These are phyloP conservation scores for Sphagnum magellanicum DNA, from an alignment of 228 moss, liverwort and hornwort species.

Conservation along the genomic window DNA sequence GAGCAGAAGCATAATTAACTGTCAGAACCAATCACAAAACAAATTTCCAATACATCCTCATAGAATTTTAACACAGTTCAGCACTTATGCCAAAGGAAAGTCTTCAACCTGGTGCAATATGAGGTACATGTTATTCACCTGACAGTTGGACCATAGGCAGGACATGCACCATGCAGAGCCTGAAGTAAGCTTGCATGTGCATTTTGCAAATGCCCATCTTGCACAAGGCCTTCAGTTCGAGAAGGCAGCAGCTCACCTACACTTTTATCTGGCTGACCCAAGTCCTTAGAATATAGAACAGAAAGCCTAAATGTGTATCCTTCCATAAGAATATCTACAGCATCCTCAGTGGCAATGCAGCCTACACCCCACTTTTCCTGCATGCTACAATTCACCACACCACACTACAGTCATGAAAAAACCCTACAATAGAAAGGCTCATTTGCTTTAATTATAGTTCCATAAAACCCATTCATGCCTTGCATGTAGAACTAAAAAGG, in stretches of 20 bases:
- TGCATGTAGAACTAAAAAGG: too few relatives aligned
- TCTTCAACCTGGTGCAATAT: too few relatives aligned
- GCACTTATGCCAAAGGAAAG: neutral
- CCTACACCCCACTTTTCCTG: conserved; percentile 55
- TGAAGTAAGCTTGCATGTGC: conserved; percentile 77
- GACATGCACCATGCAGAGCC: conserved; percentile 66
- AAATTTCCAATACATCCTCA: too few relatives aligned
- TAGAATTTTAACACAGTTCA: neutral
- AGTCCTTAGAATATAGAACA: conserved; percentile 79
- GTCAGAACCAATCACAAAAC: neutral
- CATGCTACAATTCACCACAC: conserved; percentile 31
- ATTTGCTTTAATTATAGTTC: too few relatives aligned
- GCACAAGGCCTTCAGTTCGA: conserved; percentile 28
- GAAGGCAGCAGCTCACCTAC: conserved; percentile 34
- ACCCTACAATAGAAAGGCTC: too few relatives aligned
- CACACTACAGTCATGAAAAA: too few relatives aligned
- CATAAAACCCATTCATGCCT: too few relatives aligned
- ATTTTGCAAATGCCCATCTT: conserved; percentile 38
- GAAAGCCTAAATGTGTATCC: conserved; percentile 74
- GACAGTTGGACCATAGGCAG: conserved; percentile 81
- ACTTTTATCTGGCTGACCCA: conserved; percentile 33
- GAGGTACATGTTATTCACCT: conserved; percentile 17
- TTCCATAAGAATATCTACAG: conserved; percentile 65
- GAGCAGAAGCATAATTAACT: too few relatives aligned
- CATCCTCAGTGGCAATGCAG: conserved; percentile 67